phyloP scores from a whole-genome alignment of 2,329 filamentous ascomycete genomes.

The Ascochyta clinopodiicola region DNA sequence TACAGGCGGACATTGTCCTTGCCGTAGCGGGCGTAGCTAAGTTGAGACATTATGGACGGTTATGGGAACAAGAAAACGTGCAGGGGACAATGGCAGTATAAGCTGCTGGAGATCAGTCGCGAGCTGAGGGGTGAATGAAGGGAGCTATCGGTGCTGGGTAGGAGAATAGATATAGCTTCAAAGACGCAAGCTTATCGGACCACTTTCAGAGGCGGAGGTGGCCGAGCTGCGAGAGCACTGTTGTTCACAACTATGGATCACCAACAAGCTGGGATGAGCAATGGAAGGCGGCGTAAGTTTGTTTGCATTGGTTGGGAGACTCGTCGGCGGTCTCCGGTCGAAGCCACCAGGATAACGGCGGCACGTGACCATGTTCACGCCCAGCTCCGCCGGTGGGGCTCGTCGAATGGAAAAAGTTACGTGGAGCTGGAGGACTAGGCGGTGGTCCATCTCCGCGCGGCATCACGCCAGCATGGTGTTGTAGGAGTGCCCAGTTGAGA shows the following conservation, averaged over 20 bases:
- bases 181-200: constrained; percentile 40
- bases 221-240: constrained; percentile 39
- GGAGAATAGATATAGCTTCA: constrained; percentile 39
- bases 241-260: constrained; percentile 33
- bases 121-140: constrained; percentile 18
- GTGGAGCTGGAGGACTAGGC: constrained; percentile 15
- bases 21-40: constrained; percentile 73
- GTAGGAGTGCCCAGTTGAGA: background rate
- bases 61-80: background rate
- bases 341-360: constrained; percentile 28
- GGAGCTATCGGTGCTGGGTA: constrained; percentile 23
- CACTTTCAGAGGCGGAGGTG: constrained; percentile 35
- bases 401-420: constrained; percentile 12
- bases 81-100: background rate
- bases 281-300: constrained; percentile 31
- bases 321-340: constrained; percentile 45
- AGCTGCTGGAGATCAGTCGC: constrained; percentile 7
- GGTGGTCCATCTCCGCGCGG: constrained; percentile 20
- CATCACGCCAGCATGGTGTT: constrained; percentile 36
- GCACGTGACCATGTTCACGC: constrained; percentile 34
- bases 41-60: constrained; percentile 51
- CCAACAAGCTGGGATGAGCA: constrained; percentile 30
- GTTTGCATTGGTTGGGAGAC: constrained; percentile 38
- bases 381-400: constrained; percentile 22
- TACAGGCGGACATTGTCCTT: constrained; percentile 99